Evolutionary conservation across 2,329 filamentous ascomycete species (phyloP).

Genomic region (Microcyclospora pomicola): DNA sequence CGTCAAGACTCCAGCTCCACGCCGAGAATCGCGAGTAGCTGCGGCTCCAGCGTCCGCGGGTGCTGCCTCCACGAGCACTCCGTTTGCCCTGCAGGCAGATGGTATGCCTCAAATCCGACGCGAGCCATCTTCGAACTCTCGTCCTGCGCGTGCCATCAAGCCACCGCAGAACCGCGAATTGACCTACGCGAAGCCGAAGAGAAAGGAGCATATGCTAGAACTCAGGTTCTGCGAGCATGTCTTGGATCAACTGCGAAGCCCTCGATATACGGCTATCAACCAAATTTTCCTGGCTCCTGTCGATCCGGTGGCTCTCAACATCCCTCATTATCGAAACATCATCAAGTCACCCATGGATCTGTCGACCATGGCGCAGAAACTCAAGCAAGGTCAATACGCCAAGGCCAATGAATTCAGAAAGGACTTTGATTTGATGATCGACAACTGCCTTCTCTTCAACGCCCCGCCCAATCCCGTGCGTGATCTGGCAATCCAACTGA

Average conservation of each 20-base stretch:
- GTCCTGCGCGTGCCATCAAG: constrained; percentile 88
- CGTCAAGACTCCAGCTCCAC: constrained; percentile 11
- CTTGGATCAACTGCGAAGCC: constrained; percentile 61
- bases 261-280: constrained; percentile 54
- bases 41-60: constrained; percentile 25
- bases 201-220: constrained; percentile 78
- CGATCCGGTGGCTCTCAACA: constrained; percentile 85
- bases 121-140: constrained; percentile 60
- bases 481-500: constrained; percentile 54
- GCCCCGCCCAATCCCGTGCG: constrained; percentile 63
- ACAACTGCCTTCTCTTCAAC: constrained; percentile 90
- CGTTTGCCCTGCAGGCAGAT: constrained; percentile 62
- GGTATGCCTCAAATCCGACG: constrained; percentile 73
- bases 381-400: constrained; percentile 65
- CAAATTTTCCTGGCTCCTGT: constrained; percentile 71
- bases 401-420: constrained; percentile 73
- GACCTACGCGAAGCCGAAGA: constrained; percentile 82
- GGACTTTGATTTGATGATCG: constrained; percentile 70
- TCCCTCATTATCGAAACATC: constrained; percentile 81
- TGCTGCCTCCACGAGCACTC: constrained; percentile 31
- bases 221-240: constrained; percentile 80
- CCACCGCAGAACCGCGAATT: constrained; percentile 82
- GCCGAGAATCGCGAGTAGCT: constrained; percentile 19
- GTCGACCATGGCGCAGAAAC: constrained; percentile 62
- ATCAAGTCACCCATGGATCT: constrained; percentile 98